These are phyloP conservation scores for Corchorus capsularis DNA, from an alignment of 345 rosid species.

Conservation along the genomic window DNA sequence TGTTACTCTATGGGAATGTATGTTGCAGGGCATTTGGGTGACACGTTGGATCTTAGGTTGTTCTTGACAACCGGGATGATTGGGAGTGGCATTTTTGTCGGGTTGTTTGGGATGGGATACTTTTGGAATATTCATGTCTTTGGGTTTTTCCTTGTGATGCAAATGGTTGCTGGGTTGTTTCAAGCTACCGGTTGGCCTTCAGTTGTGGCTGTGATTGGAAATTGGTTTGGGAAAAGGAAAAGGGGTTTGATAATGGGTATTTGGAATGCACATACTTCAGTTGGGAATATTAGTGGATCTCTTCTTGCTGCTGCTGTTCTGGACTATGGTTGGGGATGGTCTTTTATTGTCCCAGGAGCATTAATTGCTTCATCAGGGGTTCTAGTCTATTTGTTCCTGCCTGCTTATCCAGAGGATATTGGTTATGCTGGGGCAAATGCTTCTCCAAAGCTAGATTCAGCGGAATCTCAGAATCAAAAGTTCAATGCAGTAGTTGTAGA, in stretches of 20 bases:
- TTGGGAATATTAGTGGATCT: constrained; percentile 88
- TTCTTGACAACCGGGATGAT: constrained; percentile 86
- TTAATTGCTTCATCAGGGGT: constrained; percentile 70
- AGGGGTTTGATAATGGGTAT: constrained; percentile 97
- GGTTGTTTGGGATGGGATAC: constrained; percentile 88
- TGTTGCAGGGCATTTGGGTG: constrained; percentile 92
- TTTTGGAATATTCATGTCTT: constrained; percentile 77
- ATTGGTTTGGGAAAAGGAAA: constrained; percentile 91
- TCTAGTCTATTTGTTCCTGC: constrained; percentile 72
- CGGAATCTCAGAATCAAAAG: constrained; percentile 38
- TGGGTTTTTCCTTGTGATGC: constrained; percentile 66
- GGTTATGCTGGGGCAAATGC: constrained; percentile 57
- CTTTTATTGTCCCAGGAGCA: constrained; percentile 77
- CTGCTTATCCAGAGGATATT: constrained; percentile 94
- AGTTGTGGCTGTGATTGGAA: constrained; percentile 94
- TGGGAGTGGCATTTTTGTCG: constrained; percentile 89
- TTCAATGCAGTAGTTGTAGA: constrained; percentile 20
- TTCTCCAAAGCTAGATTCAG: background rate
- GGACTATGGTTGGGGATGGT: constrained; percentile 97
- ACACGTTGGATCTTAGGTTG: constrained; percentile 78
- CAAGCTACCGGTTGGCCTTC: constrained; percentile 98
- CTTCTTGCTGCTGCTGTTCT: constrained; percentile 90
- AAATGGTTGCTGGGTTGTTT: constrained; percentile 90
- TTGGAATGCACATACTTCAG: constrained; percentile 97
- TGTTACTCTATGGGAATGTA: constrained; percentile 89